Conservation (phyloP, 257 asterid genomes). For the Nicotiana benthamiana region DNA sequence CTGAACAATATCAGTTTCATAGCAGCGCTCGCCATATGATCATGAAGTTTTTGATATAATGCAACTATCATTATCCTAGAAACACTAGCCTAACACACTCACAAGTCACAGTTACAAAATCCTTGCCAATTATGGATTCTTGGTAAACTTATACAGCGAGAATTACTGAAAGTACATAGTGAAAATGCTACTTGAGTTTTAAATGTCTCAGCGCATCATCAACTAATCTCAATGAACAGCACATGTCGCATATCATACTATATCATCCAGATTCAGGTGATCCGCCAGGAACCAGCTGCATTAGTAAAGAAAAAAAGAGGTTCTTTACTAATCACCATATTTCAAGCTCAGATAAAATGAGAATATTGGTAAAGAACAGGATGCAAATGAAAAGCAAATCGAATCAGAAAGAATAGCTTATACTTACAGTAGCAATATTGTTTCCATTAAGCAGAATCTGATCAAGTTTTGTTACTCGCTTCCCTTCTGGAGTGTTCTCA, state of each 20-base stretch:
- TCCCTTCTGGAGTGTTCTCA: constrained; percentile 93
- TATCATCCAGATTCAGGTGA: constrained; percentile 34
- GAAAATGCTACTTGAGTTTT: neutral
- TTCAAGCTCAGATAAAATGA: neutral
- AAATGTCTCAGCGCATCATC: neutral
- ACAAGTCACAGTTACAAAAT: neutral
- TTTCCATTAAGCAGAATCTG: constrained; percentile 90
- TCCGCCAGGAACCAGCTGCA: constrained; percentile 51
- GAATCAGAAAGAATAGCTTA: neutral
- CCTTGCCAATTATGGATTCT: neutral
- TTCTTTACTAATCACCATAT: neutral
- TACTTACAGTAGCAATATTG: constrained; percentile 91
- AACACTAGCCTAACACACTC: neutral
- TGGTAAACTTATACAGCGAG: neutral
- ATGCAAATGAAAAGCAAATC: neutral
- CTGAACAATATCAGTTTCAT: neutral
- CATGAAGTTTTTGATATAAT: neutral
- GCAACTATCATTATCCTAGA: neutral
- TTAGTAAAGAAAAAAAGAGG: neutral
- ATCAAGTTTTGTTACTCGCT: constrained; percentile 77
- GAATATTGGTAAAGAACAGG: neutral
- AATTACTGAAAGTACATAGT: neutral
- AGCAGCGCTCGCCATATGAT: neutral
- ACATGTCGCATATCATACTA: neutral
- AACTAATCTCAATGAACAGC: neutral